Conservation (phyloP, 768 basidiomycete genomes). For the Astraeus odoratus region DNA sequence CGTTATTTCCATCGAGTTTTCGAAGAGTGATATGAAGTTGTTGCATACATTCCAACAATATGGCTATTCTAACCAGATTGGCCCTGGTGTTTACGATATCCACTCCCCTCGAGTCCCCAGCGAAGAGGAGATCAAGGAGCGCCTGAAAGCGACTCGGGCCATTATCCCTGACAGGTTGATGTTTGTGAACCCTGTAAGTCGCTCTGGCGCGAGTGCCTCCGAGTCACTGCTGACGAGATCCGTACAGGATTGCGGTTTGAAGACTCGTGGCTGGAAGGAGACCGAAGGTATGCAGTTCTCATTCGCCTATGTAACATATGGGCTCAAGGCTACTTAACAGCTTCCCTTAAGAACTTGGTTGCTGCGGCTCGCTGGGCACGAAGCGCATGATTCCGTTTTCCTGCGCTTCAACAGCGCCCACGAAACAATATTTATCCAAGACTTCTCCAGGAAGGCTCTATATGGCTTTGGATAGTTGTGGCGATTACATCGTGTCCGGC, state of each 20-base stretch:
- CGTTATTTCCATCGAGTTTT: conserved; percentile 98
- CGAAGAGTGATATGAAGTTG: conserved; percentile 98
- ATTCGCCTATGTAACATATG: conserved; percentile 1
- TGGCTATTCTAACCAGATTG: conserved; percentile 95
- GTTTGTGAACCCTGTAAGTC: conserved; percentile 79
- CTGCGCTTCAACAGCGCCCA: conserved; percentile 92
- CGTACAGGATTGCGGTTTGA: conserved; percentile 84
- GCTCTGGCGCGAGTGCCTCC: background rate
- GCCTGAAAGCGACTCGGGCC: conserved; percentile 75
- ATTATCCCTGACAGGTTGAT: conserved; percentile 77
- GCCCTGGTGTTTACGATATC: conserved; percentile 98
- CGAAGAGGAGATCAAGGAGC: conserved; percentile 90
- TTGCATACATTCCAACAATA: conserved; percentile 91
- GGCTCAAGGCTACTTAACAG: conserved; percentile 23
- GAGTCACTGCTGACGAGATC: conserved; percentile 4
- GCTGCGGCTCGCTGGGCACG: conserved; percentile 93
- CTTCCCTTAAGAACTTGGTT: conserved; percentile 81
- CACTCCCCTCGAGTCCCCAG: conserved; percentile 98
- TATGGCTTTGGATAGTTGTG: conserved; percentile 53
- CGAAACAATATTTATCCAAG: conserved; percentile 52
- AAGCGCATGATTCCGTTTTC: conserved; percentile 52
- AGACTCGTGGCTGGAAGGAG: conserved; percentile 98
- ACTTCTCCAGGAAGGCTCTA: conserved; percentile 25
- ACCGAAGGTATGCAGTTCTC: conserved; percentile 57
- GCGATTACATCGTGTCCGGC: conserved; percentile 22